These are phyloP conservation scores for Puccinia novopanici DNA, from an alignment of 1,284 basidiomycete species.

Conservation along the genomic window DNA sequence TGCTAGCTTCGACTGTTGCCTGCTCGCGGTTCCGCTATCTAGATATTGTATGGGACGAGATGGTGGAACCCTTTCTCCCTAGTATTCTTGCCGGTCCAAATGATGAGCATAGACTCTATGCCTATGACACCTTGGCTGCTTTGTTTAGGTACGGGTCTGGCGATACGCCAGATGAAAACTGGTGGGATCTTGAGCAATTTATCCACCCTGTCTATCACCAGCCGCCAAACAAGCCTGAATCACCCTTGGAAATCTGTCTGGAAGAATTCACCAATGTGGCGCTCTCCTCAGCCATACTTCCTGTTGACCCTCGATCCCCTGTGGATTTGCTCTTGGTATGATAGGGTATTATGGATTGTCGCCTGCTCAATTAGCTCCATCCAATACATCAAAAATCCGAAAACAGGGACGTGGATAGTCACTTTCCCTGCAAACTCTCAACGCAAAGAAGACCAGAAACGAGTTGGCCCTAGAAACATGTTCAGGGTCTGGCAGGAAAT, in stretches of 20 bases:
- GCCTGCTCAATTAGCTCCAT: conserved; percentile 20
- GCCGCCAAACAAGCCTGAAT: conserved; percentile 22
- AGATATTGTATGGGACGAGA: conserved; percentile 40
- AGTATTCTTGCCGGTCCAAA: conserved; percentile 23
- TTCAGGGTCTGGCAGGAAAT: conserved; percentile 27
- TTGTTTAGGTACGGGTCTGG: not conserved
- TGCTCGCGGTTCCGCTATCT: conserved; percentile 33
- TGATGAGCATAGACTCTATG: conserved; percentile 37
- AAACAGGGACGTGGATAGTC: not conserved
- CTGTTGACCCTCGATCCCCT: conserved; percentile 30
- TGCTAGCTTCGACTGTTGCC: not conserved
- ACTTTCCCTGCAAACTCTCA: not conserved
- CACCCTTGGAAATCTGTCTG: not conserved
- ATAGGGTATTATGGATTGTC: conserved; percentile 26
- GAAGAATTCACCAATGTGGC: conserved; percentile 14
- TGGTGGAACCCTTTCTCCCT: conserved; percentile 31
- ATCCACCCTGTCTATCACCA: conserved; percentile 41
- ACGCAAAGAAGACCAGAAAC: not conserved
- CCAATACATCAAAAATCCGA: not conserved
- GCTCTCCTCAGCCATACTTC: not conserved
- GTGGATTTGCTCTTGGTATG: conserved; percentile 41
- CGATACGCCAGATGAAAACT: not conserved
- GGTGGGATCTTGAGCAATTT: conserved; percentile 28
- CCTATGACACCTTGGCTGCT: conserved; percentile 17
- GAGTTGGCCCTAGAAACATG: not conserved